Conservation (phyloP, 2,329 filamentous ascomycete species). For the Fusarium domesticum region DNA sequence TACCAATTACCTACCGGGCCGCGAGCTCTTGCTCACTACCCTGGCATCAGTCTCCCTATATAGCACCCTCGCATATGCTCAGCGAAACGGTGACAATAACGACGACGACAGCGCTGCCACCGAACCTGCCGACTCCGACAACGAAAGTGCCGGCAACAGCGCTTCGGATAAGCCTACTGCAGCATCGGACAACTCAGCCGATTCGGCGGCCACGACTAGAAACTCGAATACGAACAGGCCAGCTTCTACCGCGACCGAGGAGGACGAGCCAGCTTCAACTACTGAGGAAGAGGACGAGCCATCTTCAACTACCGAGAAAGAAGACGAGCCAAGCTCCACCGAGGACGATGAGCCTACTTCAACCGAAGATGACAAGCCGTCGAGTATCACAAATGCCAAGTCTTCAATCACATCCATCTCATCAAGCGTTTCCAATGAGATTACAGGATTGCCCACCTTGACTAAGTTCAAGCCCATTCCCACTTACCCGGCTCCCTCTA, state of each 20-base stretch:
- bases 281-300: conserved; percentile 14
- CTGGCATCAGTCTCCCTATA: conserved; percentile 30
- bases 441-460: conserved; percentile 42
- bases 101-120: conserved; percentile 19
- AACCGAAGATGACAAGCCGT: conserved; percentile 14
- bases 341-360: conserved; percentile 17
- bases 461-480: conserved; percentile 40
- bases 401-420: conserved; percentile 5
- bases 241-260: conserved; percentile 13
- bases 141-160: conserved; percentile 3
- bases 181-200: conserved; percentile 8
- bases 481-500: conserved; percentile 67
- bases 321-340: conserved; percentile 23
- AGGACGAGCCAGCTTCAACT: conserved; percentile 9
- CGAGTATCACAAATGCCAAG: conserved; percentile 7
- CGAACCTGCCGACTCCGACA: conserved; percentile 5
- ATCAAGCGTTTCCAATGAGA: conserved; percentile 18
- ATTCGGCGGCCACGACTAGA: conserved; percentile 12
- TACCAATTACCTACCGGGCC: conserved; percentile 25
- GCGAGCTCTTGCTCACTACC: conserved; percentile 28
- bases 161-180: conserved; percentile 5
- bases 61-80: conserved; percentile 34
- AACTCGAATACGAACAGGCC: conserved; percentile 11
- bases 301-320: conserved; percentile 20
- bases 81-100: conserved; percentile 21